Conservation (phyloP, 306 rosid genomes). For the Vigna radiata region DNA sequence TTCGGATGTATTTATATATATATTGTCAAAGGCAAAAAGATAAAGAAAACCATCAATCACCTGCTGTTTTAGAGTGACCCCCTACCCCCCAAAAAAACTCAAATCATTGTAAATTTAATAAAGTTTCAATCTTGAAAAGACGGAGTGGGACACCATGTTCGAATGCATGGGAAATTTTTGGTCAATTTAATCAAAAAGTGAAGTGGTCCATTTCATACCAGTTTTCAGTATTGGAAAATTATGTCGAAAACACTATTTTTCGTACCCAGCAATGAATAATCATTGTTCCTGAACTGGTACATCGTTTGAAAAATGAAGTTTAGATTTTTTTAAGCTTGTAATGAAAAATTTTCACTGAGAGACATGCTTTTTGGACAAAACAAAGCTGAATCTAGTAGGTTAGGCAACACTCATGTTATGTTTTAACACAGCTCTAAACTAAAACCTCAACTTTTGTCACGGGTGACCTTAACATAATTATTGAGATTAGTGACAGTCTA, state of each 20-base stretch:
- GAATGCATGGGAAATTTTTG: background rate
- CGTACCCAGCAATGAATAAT: background rate
- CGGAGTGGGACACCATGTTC: background rate
- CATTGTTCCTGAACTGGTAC: background rate
- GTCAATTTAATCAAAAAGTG: slow-evolving; percentile 16
- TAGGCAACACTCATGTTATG: background rate
- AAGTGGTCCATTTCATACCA: slow-evolving; percentile 4
- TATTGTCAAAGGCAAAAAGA: background rate
- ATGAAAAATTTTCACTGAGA: background rate
- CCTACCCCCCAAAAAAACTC: background rate
- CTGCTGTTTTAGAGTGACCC: background rate
- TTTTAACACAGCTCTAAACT: background rate
- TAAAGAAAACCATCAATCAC: background rate
- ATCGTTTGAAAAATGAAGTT: background rate
- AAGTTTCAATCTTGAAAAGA: background rate
- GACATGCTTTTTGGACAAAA: background rate
- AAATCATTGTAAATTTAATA: background rate
- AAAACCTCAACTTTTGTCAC: slow-evolving; percentile 24
- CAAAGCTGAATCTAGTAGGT: background rate
- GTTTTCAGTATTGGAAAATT: background rate
- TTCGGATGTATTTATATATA: background rate
- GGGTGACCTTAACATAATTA: slow-evolving; percentile 18
- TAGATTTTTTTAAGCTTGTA: background rate
- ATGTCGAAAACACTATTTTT: background rate
- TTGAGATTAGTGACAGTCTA: slow-evolving; percentile 22